Conservation (phyloP, 225 moss, liverwort and hornwort species). For the Marchantia paleacea region DNA sequence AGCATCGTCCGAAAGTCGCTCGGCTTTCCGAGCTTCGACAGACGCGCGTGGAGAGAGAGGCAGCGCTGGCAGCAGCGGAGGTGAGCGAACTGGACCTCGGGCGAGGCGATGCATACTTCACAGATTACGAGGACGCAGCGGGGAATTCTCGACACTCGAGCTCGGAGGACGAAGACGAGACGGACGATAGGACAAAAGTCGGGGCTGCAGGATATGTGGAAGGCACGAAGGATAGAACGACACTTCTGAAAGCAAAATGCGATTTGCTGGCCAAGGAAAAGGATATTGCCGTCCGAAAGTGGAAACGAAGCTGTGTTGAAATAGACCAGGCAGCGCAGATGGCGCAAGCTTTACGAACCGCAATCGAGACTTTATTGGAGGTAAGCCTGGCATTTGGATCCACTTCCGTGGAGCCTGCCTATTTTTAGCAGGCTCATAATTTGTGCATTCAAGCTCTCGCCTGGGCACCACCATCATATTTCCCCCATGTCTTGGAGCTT, state of each 20-base stretch:
- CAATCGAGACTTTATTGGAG: slow-evolving; percentile 77
- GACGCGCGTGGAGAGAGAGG: slow-evolving; percentile 2
- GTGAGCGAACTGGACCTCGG: slow-evolving; percentile 37
- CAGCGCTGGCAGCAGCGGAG: slow-evolving; percentile 4
- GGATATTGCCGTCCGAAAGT: slow-evolving; percentile 57
- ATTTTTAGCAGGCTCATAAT: slow-evolving; percentile 7
- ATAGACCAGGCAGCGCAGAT: slow-evolving; percentile 78
- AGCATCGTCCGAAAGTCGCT: background rate
- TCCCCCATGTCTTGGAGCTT: background rate
- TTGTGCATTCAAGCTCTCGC: background rate
- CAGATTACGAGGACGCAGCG: slow-evolving; percentile 32
- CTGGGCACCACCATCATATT: background rate
- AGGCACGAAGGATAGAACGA: slow-evolving; percentile 46
- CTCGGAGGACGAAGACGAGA: slow-evolving; percentile 30
- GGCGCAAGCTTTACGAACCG: slow-evolving; percentile 74
- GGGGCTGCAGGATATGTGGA: slow-evolving; percentile 47
- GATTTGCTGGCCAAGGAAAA: slow-evolving; percentile 72
- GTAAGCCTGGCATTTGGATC: slow-evolving; percentile 22
- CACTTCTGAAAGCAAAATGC: slow-evolving; percentile 69
- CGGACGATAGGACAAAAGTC: slow-evolving; percentile 13
- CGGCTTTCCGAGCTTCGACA: background rate
- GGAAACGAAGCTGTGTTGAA: slow-evolving; percentile 65
- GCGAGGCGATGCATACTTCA: slow-evolving; percentile 18
- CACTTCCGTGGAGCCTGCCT: background rate
- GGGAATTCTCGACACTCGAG: slow-evolving; percentile 24